Evolutionary conservation across 345 rosid genomes (phyloP).

Genomic region (Noccaea caerulescens): DNA sequence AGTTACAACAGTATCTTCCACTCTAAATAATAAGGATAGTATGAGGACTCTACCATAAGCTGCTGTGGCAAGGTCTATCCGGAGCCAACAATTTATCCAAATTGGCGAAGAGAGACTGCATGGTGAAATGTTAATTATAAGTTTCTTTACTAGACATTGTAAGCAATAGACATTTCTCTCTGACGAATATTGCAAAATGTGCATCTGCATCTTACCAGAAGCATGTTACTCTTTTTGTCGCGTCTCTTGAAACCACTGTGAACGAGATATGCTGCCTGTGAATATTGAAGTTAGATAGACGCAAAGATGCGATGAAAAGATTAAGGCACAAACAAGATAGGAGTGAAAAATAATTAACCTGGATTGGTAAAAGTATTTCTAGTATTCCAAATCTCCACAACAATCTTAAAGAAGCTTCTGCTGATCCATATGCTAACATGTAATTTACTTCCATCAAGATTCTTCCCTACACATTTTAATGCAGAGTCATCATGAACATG

Average conservation of each 20-base stretch:
- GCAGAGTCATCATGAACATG: not conserved
- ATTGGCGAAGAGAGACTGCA: constrained; percentile 76
- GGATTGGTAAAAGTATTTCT: constrained; percentile 79
- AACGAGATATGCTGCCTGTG: constrained; percentile 81
- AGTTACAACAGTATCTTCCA: not conserved
- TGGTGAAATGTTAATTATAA: constrained; percentile 31
- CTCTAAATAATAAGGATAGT: not conserved
- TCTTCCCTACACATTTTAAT: constrained; percentile 57
- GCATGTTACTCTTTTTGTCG: constrained; percentile 82
- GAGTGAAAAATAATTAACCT: constrained; percentile 47
- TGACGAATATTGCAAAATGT: constrained; percentile 1
- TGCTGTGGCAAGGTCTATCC: constrained; percentile 81
- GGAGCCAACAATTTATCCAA: constrained; percentile 84
- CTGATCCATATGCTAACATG: constrained; percentile 94
- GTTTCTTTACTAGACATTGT: not conserved
- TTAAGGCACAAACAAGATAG: not conserved
- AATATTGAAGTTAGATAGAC: constrained; percentile 39
- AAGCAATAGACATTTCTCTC: constrained; percentile 23
- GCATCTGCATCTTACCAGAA: constrained; percentile 58
- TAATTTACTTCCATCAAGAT: constrained; percentile 89
- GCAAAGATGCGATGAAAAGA: constrained; percentile 1
- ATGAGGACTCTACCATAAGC: constrained; percentile 63
- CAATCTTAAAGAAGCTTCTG: constrained; percentile 86
- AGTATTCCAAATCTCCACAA: constrained; percentile 90
- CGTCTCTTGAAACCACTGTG: constrained; percentile 69